Conservation (phyloP, 129 eudicot genomes). For the Daucus carota region DH1_v3.0 NC_030387.2:21554001-21554500, state of each 20-base stretch:
- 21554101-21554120: background rate
- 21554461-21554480: no score
- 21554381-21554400: constrained; percentile 7
- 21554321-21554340: constrained; percentile 3
- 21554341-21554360: background rate
- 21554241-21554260: background rate
- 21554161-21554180: background rate
- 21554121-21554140: no score
- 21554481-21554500: no score
- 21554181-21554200: background rate
- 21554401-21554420: no score
- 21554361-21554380: background rate
- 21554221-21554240: background rate
- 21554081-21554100: no score
- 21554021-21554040: no score
- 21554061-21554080: no score
- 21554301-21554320: constrained; percentile 2
- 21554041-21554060: no score
- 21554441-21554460: background rate
- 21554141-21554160: background rate
- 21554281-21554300: constrained; percentile 7
- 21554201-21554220: background rate
- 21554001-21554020: no score
- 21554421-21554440: no score
- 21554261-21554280: background rate